These are phyloP conservation scores for Strigomonas culicis DNA, from an alignment of 208 protist genomes.

Conservation along the genomic window DNA sequence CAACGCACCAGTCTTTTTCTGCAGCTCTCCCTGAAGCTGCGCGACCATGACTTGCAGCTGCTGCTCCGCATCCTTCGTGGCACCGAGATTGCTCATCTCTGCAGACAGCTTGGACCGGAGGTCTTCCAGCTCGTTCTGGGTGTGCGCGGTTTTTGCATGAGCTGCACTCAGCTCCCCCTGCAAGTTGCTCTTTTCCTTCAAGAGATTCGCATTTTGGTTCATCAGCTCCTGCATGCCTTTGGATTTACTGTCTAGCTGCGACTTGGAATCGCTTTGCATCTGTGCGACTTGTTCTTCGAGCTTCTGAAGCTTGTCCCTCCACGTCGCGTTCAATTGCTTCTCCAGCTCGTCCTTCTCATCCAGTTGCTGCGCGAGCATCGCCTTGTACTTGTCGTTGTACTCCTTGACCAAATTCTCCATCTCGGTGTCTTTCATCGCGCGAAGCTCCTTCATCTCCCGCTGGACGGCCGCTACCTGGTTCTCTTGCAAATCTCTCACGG, in stretches of 20 bases:
- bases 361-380: constrained; percentile 90
- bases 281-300: constrained; percentile 27
- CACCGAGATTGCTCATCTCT: constrained; percentile 14
- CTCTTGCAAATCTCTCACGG: constrained; percentile 27
- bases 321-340: constrained; percentile 40
- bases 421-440: constrained; percentile 61
- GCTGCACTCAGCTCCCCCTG: neutral
- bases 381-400: constrained; percentile 93
- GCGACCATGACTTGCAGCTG: constrained; percentile 10
- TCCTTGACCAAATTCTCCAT: constrained; percentile 70
- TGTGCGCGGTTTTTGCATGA: neutral
- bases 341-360: constrained; percentile 74
- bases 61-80: constrained; percentile 14
- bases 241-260: constrained; percentile 22
- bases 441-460: constrained; percentile 32
- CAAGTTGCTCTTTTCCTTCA: constrained; percentile 18
- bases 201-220: constrained; percentile 23
- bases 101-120: constrained; percentile 17
- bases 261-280: constrained; percentile 15
- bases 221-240: constrained; percentile 24
- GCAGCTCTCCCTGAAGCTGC: neutral
- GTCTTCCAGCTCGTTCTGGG: neutral
- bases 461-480: constrained; percentile 22
- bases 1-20: neutral
- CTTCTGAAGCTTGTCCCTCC: constrained; percentile 27